Evolutionary conservation across 2,329 filamentous ascomycete species (phyloP).

Genomic region (Cordyceps farinosa): DNA sequence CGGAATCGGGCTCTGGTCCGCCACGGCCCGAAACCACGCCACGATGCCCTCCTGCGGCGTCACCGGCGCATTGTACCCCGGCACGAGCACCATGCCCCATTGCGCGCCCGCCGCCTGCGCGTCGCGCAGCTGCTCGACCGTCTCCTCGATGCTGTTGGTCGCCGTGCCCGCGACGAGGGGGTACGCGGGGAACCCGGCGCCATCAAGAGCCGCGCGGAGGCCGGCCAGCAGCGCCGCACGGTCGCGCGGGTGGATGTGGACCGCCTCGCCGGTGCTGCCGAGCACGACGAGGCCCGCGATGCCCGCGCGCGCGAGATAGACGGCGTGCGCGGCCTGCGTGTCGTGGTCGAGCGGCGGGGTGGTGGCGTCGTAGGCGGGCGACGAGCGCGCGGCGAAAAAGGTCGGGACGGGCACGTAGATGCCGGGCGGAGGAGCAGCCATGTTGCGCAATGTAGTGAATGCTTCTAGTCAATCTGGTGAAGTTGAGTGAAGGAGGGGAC

Average conservation of each 20-base stretch:
- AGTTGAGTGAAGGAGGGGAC: neutral
- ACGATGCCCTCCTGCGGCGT: slow-evolving; percentile 53
- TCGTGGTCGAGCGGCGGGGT: slow-evolving; percentile 54
- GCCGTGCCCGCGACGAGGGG: slow-evolving; percentile 61
- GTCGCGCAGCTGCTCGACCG: slow-evolving; percentile 53
- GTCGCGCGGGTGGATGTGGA: slow-evolving; percentile 58
- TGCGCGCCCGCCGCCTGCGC: slow-evolving; percentile 55
- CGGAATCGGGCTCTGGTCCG: slow-evolving; percentile 54
- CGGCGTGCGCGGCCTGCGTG: slow-evolving; percentile 54
- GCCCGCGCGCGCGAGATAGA: slow-evolving; percentile 58
- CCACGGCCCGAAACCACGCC: slow-evolving; percentile 56
- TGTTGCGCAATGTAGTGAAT: slow-evolving; percentile 4
- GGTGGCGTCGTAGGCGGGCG: slow-evolving; percentile 40
- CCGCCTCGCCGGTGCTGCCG: slow-evolving; percentile 61
- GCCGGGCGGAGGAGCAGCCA: slow-evolving; percentile 44
- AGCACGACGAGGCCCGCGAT: slow-evolving; percentile 60
- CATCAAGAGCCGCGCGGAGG: slow-evolving; percentile 52
- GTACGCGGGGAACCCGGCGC: slow-evolving; percentile 54
- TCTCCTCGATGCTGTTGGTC: slow-evolving; percentile 60
- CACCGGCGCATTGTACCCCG: slow-evolving; percentile 56
- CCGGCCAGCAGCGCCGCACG: slow-evolving; percentile 52
- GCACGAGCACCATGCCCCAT: slow-evolving; percentile 57
- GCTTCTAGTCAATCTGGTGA: neutral
- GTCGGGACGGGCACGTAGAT: slow-evolving; percentile 61
- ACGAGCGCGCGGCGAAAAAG: slow-evolving; percentile 51